These are phyloP conservation scores for Samsoniella hepiali DNA, from an alignment of 2,329 filamentous ascomycete genomes.

Conservation along the genomic window DNA sequence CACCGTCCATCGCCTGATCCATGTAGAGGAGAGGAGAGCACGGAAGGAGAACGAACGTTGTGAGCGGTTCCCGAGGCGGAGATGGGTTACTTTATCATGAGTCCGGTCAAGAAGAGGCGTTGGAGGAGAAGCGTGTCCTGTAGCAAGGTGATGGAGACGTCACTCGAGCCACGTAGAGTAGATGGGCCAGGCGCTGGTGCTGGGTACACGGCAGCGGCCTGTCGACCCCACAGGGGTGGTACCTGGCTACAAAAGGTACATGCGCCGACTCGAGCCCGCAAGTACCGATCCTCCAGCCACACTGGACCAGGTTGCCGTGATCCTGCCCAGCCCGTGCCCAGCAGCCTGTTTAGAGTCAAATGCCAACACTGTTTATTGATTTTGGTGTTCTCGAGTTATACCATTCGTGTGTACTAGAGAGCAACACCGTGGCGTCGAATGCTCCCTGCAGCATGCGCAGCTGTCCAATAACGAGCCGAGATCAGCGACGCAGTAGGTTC, in stretches of 20 bases:
- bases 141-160: constrained; percentile 11
- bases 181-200: not conserved
- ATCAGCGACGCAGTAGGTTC: not conserved
- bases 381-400: too few relatives aligned
- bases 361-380: too few relatives aligned
- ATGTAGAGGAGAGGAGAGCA: constrained; percentile 32
- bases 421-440: too few relatives aligned
- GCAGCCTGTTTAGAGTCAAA: too few relatives aligned
- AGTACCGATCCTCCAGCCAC: constrained; percentile 2
- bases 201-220: constrained; percentile 4
- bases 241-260: constrained; percentile 8
- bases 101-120: not conserved
- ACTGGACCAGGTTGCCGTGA: not conserved
- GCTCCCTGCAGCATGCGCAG: too few relatives aligned
- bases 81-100: not conserved
- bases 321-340: too few relatives aligned
- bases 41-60: not conserved
- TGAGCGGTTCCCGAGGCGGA: not conserved
- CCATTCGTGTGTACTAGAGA: too few relatives aligned
- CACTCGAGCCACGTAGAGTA: constrained; percentile 15
- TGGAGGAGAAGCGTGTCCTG: constrained; percentile 13
- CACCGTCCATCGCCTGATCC: constrained; percentile 60
- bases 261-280: not conserved
- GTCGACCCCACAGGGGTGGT: not conserved
- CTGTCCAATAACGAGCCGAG: not conserved